phyloP scores from a whole-genome alignment of 345 rosid genomes.

The Orychophragmus violaceus region DNA sequence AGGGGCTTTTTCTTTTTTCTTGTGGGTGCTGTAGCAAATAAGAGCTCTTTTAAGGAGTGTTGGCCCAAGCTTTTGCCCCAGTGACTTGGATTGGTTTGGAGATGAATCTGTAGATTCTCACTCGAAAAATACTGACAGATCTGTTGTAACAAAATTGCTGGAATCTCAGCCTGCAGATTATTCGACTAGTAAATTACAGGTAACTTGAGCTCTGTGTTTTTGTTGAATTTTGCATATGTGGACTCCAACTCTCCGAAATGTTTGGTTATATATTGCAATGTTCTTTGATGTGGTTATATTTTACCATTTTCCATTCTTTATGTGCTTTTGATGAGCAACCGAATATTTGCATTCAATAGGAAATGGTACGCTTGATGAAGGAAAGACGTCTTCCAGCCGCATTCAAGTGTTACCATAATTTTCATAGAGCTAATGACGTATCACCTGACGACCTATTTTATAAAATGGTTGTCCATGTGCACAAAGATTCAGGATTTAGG shows the following conservation, averaged over 20 bases:
- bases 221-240: conserved; percentile 2
- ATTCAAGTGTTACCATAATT: conserved; percentile 86
- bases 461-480: conserved; percentile 92
- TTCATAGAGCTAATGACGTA: conserved; percentile 52
- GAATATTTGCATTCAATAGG: conserved; percentile 41
- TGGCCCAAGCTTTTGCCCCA: conserved; percentile 77
- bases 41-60: conserved; percentile 69
- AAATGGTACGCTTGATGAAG: conserved; percentile 80
- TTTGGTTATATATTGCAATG: background rate
- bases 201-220: conserved; percentile 16
- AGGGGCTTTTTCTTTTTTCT: background rate
- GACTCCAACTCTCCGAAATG: background rate
- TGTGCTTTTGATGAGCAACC: conserved; percentile 12
- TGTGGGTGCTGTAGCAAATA: conserved; percentile 64
- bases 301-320: background rate
- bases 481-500: conserved; percentile 70
- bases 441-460: conserved; percentile 74
- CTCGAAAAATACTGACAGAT: conserved; percentile 71
- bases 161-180: conserved; percentile 81
- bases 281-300: background rate
- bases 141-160: conserved; percentile 73
- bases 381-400: conserved; percentile 75
- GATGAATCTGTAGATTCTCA: conserved; percentile 42
- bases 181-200: conserved; percentile 85
- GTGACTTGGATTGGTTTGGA: conserved; percentile 74